These are phyloP conservation scores for Solanum etuberosum DNA, from an alignment of 257 asterid species.

Conservation along the genomic window DNA sequence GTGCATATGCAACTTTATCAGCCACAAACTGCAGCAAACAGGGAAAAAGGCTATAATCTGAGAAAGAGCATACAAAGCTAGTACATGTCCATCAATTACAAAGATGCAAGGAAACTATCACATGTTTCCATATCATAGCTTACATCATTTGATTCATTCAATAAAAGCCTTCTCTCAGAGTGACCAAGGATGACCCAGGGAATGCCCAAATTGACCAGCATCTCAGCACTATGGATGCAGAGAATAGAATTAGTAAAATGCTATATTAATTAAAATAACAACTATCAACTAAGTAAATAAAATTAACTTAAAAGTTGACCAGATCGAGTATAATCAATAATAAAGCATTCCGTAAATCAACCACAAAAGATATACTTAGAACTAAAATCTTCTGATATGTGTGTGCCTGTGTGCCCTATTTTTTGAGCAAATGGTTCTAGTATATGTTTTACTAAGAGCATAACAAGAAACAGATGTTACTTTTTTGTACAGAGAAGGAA, in stretches of 20 bases:
- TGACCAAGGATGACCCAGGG: conserved; percentile 46
- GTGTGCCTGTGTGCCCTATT: not conserved
- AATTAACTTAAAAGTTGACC: not conserved
- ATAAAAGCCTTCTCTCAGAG: conserved; percentile 33
- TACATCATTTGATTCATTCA: conserved; percentile 35
- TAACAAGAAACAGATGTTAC: not conserved
- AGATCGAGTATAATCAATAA: not conserved
- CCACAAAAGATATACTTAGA: not conserved
- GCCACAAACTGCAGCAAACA: conserved; percentile 61
- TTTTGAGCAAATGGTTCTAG: not conserved
- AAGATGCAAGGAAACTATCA: not conserved
- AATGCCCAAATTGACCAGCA: conserved; percentile 30
- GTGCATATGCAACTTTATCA: conserved; percentile 91
- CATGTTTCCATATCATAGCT: not conserved
- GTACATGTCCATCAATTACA: not conserved
- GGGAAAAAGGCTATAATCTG: not conserved
- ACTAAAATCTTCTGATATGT: not conserved
- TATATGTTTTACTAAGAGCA: not conserved
- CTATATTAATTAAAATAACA: not conserved
- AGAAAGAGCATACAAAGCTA: not conserved
- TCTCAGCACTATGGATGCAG: conserved; percentile 21
- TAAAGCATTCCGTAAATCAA: not conserved
- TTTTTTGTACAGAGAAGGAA: not conserved
- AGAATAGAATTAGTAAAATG: not conserved
- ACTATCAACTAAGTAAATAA: not conserved